Evolutionary conservation across 2,329 filamentous ascomycete genomes (phyloP).

Genomic region (Trichophyton benhamiae): DNA sequence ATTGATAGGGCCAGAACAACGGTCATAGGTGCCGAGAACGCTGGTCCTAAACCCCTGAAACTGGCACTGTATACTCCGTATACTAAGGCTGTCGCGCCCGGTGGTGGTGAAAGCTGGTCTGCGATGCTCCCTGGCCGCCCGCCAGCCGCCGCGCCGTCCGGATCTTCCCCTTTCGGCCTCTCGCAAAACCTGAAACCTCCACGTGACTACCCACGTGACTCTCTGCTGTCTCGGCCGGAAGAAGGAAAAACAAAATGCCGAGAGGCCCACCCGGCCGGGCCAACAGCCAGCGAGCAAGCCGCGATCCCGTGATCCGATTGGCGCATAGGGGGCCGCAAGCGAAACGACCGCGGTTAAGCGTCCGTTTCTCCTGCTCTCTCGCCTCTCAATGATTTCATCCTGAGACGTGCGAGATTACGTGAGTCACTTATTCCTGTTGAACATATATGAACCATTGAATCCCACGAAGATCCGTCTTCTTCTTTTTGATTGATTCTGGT

Average conservation of each 20-base stretch:
- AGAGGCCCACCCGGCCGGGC: not conserved
- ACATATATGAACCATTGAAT: constrained; percentile 1
- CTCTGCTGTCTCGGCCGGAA: not conserved
- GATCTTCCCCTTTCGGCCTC: not conserved
- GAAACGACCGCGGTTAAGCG: constrained; percentile 1
- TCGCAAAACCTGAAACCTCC: too few species aligned
- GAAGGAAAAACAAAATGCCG: not conserved
- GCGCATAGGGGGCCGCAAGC: not conserved
- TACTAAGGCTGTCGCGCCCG: too few species aligned
- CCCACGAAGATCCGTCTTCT: not conserved
- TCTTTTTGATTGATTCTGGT: not conserved
- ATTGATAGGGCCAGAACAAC: not conserved
- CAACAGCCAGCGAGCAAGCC: not conserved
- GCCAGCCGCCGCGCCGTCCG: not conserved
- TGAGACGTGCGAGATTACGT: not conserved
- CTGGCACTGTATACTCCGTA: too few species aligned
- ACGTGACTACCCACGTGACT: not conserved
- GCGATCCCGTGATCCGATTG: not conserved
- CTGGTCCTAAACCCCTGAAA: too few species aligned
- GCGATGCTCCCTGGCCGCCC: too few species aligned
- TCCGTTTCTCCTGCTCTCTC: not conserved
- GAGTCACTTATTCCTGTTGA: not conserved
- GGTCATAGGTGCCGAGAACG: not conserved
- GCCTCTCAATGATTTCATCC: not conserved
- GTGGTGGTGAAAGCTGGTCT: too few species aligned